These are phyloP conservation scores for Rhinocladiella similis DNA, from an alignment of 2,329 filamentous ascomycete species.

Conservation along the genomic window DNA sequence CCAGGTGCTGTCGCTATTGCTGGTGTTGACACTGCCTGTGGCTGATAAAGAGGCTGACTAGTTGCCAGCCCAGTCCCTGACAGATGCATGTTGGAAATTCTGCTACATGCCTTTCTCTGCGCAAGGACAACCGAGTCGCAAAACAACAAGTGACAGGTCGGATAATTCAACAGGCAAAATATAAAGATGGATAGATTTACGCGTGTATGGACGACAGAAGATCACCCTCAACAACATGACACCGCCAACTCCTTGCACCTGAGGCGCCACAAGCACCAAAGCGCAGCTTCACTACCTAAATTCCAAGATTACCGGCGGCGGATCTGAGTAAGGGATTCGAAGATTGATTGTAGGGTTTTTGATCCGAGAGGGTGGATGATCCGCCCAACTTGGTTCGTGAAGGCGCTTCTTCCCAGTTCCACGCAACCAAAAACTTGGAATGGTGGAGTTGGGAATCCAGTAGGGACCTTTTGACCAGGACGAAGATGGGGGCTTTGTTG, in stretches of 20 bases:
- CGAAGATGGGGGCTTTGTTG: too few species aligned
- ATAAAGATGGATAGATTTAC: not conserved
- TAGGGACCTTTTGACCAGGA: too few species aligned
- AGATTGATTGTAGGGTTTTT: not conserved
- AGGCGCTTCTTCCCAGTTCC: not conserved
- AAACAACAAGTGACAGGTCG: not conserved
- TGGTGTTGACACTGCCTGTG: not conserved
- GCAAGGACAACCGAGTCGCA: too few species aligned
- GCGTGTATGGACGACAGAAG: not conserved
- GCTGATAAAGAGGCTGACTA: constrained; percentile 3
- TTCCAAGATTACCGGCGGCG: too few species aligned
- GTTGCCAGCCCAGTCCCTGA: not conserved
- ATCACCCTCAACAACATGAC: too few species aligned
- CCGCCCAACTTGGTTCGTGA: not conserved
- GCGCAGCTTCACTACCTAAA: too few species aligned
- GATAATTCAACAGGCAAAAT: not conserved
- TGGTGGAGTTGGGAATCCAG: too few species aligned
- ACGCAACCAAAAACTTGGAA: constrained; percentile 1
- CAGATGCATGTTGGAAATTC: not conserved
- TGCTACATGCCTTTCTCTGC: not conserved
- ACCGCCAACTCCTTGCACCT: too few species aligned
- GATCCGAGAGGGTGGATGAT: not conserved
- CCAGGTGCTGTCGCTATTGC: not conserved
- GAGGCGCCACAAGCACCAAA: too few species aligned
- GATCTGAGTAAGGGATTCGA: too few species aligned